phyloP scores from a whole-genome alignment of 2,329 filamentous ascomycete species.

The Cladosporium sp. region DNA sequence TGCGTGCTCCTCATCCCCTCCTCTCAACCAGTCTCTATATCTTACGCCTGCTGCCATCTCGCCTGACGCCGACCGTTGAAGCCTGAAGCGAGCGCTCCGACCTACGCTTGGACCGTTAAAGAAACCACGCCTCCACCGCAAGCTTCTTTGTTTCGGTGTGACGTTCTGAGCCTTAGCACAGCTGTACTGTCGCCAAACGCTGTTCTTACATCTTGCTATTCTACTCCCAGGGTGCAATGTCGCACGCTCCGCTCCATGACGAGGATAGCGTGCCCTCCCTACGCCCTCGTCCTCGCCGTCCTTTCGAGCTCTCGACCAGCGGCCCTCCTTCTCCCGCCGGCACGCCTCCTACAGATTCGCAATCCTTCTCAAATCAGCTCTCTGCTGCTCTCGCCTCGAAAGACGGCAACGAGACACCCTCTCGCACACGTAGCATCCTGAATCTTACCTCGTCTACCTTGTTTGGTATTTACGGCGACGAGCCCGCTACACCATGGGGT shows the following conservation, averaged over 20 bases:
- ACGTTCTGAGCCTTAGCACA: background rate
- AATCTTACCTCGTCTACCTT: slow-evolving; percentile 88
- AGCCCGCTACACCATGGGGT: slow-evolving; percentile 59
- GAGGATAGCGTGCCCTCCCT: slow-evolving; percentile 18
- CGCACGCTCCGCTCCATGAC: slow-evolving; percentile 21
- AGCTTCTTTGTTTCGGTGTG: slow-evolving; percentile 16
- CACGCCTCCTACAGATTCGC: slow-evolving; percentile 22
- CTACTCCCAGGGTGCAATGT: slow-evolving; percentile 18
- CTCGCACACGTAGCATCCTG: slow-evolving; percentile 70
- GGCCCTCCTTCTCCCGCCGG: slow-evolving; percentile 34
- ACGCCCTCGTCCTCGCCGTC: slow-evolving; percentile 63
- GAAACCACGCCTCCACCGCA: slow-evolving; percentile 11
- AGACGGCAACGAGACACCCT: slow-evolving; percentile 39
- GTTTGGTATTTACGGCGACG: slow-evolving; percentile 80
- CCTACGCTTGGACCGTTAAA: slow-evolving; percentile 16
- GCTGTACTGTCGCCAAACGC: background rate
- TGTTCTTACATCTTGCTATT: background rate
- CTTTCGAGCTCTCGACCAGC: slow-evolving; percentile 58
- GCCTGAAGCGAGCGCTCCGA: slow-evolving; percentile 13
- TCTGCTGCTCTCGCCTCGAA: slow-evolving; percentile 3
- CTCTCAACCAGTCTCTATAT: background rate
- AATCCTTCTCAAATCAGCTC: slow-evolving; percentile 14
- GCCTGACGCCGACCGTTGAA: background rate
- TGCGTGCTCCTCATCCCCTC: slow-evolving; percentile 2
- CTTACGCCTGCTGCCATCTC: background rate